A percentile compares a stretch with the other conserved stretches of the same genome.
phyloP scores from a whole-genome alignment of 176 grass and related monocot species.

The Dactylis glomerata region DNA sequence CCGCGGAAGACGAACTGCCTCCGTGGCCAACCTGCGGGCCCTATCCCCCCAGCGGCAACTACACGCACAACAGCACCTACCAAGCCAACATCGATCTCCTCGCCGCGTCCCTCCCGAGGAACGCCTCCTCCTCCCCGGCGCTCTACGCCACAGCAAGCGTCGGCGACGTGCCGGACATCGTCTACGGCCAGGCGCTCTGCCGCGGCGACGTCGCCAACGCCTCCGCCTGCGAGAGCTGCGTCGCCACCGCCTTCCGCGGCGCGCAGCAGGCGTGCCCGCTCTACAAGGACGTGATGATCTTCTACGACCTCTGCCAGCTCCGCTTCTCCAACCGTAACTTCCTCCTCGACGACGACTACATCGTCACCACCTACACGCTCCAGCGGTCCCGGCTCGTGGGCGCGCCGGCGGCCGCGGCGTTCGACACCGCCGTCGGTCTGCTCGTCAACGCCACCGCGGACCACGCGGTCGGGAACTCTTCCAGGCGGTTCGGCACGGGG shows the following conservation, averaged over 20 bases:
- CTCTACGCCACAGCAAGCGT: background rate
- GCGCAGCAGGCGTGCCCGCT: constrained; percentile 14
- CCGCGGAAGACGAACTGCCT: background rate
- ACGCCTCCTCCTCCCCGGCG: background rate
- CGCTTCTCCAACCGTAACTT: constrained; percentile 59
- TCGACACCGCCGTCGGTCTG: constrained; percentile 4
- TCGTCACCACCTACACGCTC: background rate
- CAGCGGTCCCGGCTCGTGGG: background rate
- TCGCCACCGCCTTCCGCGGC: constrained; percentile 21
- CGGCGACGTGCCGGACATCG: constrained; percentile 26
- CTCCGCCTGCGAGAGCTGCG: constrained; percentile 21
- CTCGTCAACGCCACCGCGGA: constrained; percentile 36
- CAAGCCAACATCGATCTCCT: constrained; percentile 19
- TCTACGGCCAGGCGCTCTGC: constrained; percentile 35
- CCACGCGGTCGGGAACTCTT: constrained; percentile 22
- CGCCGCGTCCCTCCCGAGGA: constrained; percentile 26
- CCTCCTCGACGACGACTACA: background rate
- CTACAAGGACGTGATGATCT: constrained; percentile 28
- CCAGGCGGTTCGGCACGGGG: constrained; percentile 42
- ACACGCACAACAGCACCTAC: constrained; percentile 11
- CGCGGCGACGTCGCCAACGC: constrained; percentile 31
- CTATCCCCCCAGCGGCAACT: background rate
- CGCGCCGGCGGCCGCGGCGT: background rate
- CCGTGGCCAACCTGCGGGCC: constrained; percentile 2
- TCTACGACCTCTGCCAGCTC: constrained; percentile 54